Percentiles rank a stretch among this genome's conserved stretches.
Evolutionary conservation across 176 grass and related monocot species (phyloP).

Genomic region (Oryza rufipogon): DNA sequence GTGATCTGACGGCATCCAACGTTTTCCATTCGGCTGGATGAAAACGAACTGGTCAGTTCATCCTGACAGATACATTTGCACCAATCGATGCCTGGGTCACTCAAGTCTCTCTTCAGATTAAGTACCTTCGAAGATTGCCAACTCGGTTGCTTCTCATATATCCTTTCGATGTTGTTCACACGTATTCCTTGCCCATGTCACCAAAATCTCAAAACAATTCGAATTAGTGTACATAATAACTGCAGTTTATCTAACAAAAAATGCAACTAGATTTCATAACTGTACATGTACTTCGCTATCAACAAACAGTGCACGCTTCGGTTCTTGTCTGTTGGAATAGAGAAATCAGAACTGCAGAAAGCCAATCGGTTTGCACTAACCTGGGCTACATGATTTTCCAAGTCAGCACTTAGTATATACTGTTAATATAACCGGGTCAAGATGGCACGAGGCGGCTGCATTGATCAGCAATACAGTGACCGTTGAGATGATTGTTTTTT

Average conservation of each 20-base stretch:
- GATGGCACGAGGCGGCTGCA: background rate
- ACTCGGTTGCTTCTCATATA: background rate
- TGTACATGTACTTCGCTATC: background rate
- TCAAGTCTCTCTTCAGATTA: background rate
- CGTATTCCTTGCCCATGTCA: background rate
- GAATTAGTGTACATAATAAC: background rate
- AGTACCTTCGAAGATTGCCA: conserved; percentile 5
- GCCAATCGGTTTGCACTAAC: background rate
- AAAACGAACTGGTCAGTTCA: too few species aligned
- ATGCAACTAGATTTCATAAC: background rate
- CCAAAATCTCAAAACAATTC: background rate
- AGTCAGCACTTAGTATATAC: background rate
- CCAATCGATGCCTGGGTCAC: background rate
- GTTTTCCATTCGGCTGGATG: too few species aligned
- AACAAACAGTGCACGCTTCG: background rate
- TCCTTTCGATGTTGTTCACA: background rate
- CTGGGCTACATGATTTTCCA: background rate
- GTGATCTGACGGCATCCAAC: too few species aligned
- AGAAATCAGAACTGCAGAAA: background rate
- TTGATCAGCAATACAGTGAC: background rate
- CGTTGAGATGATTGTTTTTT: background rate
- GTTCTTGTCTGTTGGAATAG: background rate
- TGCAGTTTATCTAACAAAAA: background rate
- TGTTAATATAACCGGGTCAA: background rate
- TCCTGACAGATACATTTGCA: background rate